Percentiles rank a stretch among this genome's conserved stretches.
Conservation (phyloP, 139 green algal genomes). For the Diplosphaera chodatii region DNA sequence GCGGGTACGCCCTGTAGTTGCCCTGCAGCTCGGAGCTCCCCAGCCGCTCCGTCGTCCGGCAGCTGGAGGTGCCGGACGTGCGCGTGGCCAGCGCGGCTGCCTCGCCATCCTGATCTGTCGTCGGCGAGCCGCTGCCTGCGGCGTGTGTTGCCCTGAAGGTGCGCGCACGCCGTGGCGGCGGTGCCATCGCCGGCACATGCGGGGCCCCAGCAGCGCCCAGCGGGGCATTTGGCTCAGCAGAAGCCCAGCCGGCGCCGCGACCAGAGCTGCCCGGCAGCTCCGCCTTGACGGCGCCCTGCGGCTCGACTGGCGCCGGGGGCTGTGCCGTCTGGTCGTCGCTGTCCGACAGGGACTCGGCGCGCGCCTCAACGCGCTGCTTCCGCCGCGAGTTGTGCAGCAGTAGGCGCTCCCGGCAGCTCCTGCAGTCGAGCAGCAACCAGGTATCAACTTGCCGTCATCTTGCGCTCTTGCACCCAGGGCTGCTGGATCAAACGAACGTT, state of each 20-base stretch:
- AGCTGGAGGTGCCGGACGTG: background rate
- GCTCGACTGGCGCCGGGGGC: no score
- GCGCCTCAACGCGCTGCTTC: background rate
- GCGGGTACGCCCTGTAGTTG: background rate
- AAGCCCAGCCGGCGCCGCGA: no score
- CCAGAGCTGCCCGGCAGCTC: background rate
- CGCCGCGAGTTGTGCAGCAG: background rate
- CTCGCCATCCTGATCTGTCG: background rate
- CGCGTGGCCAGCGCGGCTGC: background rate
- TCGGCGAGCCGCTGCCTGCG: no score
- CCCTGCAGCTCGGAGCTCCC: background rate
- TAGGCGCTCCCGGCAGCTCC: background rate
- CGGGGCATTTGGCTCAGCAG: no score
- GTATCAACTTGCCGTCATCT: no score
- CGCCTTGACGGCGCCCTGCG: background rate
- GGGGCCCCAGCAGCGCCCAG: no score
- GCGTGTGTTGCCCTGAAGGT: background rate
- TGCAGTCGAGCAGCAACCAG: background rate
- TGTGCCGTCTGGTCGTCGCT: background rate
- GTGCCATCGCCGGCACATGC: background rate
- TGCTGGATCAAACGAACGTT: no score
- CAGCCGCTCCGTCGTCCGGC: background rate
- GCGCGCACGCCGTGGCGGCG: no score
- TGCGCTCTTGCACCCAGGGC: no score
- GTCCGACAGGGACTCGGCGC: background rate